Percentiles rank a stretch among this genome's conserved stretches.
Conservation (phyloP, 2,329 filamentous ascomycete species). For the Botrytis galanthina region DNA sequence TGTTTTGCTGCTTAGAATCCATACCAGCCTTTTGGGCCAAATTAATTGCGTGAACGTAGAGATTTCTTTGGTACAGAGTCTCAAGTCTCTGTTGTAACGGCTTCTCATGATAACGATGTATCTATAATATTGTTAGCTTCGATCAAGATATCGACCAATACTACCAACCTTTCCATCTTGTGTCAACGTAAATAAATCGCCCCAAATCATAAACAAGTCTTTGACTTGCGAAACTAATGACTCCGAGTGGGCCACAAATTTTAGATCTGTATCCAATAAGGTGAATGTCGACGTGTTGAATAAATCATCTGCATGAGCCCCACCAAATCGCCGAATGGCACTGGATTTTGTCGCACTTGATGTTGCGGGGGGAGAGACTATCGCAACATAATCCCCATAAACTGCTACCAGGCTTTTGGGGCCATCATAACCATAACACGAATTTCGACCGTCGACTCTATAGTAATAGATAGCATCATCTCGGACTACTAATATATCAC, state of each 20-base stretch:
- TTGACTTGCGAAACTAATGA: constrained; percentile 78
- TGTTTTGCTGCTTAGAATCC: constrained; percentile 76
- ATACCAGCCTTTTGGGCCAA: constrained; percentile 86
- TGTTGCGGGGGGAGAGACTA: constrained; percentile 71
- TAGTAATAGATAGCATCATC: constrained; percentile 98
- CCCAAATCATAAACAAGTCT: constrained; percentile 82
- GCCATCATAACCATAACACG: constrained; percentile 87
- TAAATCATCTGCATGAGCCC: constrained; percentile 68
- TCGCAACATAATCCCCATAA: constrained; percentile 80
- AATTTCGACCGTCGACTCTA: constrained; percentile 76
- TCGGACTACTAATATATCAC: constrained; percentile 85
- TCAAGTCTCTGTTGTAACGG: constrained; percentile 86
- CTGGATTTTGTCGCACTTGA: constrained; percentile 48
- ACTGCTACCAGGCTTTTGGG: constrained; percentile 79
- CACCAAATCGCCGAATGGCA: constrained; percentile 70
- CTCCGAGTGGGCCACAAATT: constrained; percentile 87
- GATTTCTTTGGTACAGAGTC: constrained; percentile 88
- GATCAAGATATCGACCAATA: neutral
- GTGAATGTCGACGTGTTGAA: constrained; percentile 88
- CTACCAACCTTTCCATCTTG: constrained; percentile 79
- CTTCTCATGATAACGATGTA: constrained; percentile 88
- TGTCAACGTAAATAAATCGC: constrained; percentile 83
- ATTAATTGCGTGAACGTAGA: constrained; percentile 89
- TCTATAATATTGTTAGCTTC: constrained; percentile 52
- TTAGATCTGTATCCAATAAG: constrained; percentile 85